Base-by-base conservation (phyloP, 192 early-diverging fungal species). In the Gamsiella multidivaricata region DNA sequence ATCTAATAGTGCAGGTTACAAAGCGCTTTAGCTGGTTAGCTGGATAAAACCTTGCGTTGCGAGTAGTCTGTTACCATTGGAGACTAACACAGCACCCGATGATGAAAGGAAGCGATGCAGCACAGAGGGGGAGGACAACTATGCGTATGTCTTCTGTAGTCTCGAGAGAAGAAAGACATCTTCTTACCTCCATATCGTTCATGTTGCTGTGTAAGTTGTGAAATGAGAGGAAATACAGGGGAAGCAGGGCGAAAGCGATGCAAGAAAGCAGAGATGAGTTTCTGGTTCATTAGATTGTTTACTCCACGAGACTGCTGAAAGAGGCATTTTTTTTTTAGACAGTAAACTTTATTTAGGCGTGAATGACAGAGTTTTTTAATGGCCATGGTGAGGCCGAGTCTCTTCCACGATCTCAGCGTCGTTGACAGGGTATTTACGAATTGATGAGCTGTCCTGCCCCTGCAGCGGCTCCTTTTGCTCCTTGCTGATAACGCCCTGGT, bases 131-230 rank as follows among this genome's bases (percentile, higher is more conserved):
- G n/a, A n/a, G n/a, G n/a, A n/a, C n/a, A n/a, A n/a, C n/a, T n/a
- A n/a, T n/a, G n/a, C n/a, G n/a, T n/a, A n/a, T n/a, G n/a, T n/a
- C n/a, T n/a, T n/a, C 7, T 43, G 43, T 46, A 14, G 4, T 15
- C 10, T 26, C 7, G 36, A 47, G 12, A 0, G 3, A 18, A 3
- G 53, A 31, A 3, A 57, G 15, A 26, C 9, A 6, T 39, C 1
- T 10, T 26, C 15, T 47, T 70, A 70, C 68, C 68, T 70, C 68
- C 20, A 70, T 54, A 51, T 58, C 68, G 2, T 57, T 43, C 68
- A 70, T 70, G 36, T 26, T 70, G 45, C 2, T 15, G 18, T 23
- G 29, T n/a, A 29, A 32, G 4, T 43, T 22, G 26, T 11, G 18
- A 31, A 29, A 47, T 49, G 42, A 32, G 22, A 61, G 39, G 28